phyloP scores from a whole-genome alignment of 805 yeast species.

The Blastobotrys attinorum region DNA sequence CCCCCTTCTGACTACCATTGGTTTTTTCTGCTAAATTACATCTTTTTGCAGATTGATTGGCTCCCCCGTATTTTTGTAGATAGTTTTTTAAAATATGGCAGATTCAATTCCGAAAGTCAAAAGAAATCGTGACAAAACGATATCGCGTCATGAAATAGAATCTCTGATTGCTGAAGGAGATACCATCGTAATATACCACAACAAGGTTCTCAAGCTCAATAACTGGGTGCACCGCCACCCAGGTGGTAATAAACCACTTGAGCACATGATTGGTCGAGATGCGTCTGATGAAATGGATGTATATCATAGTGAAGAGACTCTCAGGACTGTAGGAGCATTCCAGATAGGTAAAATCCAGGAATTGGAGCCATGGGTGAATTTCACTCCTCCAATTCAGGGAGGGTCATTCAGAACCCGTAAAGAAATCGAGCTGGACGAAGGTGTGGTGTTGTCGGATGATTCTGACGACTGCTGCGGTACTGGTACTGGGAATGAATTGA shows the following conservation, averaged over 20 bases:
- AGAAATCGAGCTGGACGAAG: slow-evolving; percentile 22
- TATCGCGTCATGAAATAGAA: slow-evolving; percentile 43
- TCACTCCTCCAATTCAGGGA: slow-evolving; percentile 87
- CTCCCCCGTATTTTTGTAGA: too few species aligned
- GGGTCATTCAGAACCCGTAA: slow-evolving; percentile 39
- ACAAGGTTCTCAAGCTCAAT: slow-evolving; percentile 55
- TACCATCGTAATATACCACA: slow-evolving; percentile 58
- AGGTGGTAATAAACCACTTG: slow-evolving; percentile 80
- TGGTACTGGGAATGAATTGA: slow-evolving; percentile 4
- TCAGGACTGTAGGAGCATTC: slow-evolving; percentile 44
- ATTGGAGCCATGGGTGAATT: slow-evolving; percentile 61
- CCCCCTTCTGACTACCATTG: too few species aligned
- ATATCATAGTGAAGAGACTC: slow-evolving; percentile 61
- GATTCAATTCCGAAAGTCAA: background rate
- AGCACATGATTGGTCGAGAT: slow-evolving; percentile 81
- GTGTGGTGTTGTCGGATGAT: slow-evolving; percentile 12
- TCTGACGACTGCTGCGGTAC: slow-evolving; percentile 3
- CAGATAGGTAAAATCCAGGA: slow-evolving; percentile 58
- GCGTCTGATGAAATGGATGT: slow-evolving; percentile 89
- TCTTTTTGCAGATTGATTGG: too few species aligned
- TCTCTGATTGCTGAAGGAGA: slow-evolving; percentile 59
- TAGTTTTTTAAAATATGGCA: too few species aligned
- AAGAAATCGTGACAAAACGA: slow-evolving; percentile 8
- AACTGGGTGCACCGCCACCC: slow-evolving; percentile 72
- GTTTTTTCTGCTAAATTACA: too few species aligned